Evolutionary conservation across 176 grass and related monocot genomes (phyloP).

Genomic region (Lolium multiflorum): DNA sequence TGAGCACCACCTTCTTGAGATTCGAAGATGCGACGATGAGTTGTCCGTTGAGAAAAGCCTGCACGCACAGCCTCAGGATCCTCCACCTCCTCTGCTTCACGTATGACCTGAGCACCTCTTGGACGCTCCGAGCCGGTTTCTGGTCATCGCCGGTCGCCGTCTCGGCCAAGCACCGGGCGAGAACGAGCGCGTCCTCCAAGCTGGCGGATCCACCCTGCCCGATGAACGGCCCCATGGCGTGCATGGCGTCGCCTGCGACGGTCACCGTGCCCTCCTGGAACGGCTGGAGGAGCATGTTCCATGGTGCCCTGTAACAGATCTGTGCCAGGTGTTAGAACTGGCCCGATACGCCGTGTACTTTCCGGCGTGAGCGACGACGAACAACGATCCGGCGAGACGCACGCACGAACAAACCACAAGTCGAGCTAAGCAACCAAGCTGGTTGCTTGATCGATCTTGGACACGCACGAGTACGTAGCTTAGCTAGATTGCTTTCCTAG

Average conservation of each 20-base stretch:
- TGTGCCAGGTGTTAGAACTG: no score
- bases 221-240: slow-evolving; percentile 58
- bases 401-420: no score
- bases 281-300: slow-evolving; percentile 21
- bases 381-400: no score
- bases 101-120: neutral
- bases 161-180: slow-evolving; percentile 27
- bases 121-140: neutral
- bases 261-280: slow-evolving; percentile 50
- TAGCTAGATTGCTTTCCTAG: no score
- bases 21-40: neutral
- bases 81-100: neutral
- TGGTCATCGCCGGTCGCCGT: neutral
- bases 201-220: slow-evolving; percentile 55
- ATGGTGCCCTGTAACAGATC: slow-evolving; percentile 47
- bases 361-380: no score
- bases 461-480: no score
- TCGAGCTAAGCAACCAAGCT: no score
- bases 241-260: slow-evolving; percentile 68
- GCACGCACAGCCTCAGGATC: neutral
- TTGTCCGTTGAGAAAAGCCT: neutral
- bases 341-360: no score
- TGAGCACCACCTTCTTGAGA: neutral
- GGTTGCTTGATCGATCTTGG: no score
- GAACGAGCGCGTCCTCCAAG: slow-evolving; percentile 54